These are phyloP conservation scores for Penicillium nucicola DNA, from an alignment of 495 filamentous ascomycete species.

Conservation along the genomic window DNA sequence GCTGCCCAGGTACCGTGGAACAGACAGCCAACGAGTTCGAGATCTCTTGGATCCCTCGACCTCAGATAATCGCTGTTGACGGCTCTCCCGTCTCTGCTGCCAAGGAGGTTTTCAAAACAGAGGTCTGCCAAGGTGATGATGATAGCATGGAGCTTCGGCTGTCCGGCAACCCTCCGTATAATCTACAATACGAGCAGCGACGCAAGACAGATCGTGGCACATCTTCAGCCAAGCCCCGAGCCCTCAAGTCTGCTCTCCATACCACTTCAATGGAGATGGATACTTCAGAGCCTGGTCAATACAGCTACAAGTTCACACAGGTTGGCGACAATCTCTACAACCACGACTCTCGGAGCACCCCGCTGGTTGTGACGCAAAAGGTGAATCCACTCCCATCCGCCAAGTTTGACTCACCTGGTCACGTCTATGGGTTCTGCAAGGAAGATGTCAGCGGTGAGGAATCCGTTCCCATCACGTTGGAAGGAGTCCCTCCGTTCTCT, in stretches of 20 bases:
- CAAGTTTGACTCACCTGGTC: conserved; percentile 79
- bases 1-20: conserved; percentile 79
- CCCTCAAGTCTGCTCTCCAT: conserved; percentile 67
- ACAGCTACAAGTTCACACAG: conserved; percentile 81
- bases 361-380: conserved; percentile 69
- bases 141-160: conserved; percentile 80
- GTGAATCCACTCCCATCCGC: conserved; percentile 81
- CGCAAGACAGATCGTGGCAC: conserved; percentile 62
- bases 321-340: conserved; percentile 83
- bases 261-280: conserved; percentile 77
- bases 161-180: conserved; percentile 78
- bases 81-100: conserved; percentile 52
- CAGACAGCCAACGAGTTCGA: conserved; percentile 67
- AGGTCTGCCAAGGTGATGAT: conserved; percentile 91
- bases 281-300: conserved; percentile 72
- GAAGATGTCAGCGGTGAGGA: conserved; percentile 78
- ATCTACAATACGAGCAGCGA: conserved; percentile 75
- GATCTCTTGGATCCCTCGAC: conserved; percentile 79
- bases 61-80: conserved; percentile 64
- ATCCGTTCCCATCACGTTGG: conserved; percentile 77
- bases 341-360: conserved; percentile 57
- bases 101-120: conserved; percentile 61
- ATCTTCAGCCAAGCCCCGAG: conserved; percentile 57
- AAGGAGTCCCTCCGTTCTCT: conserved; percentile 82
- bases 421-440: conserved; percentile 91